These are phyloP conservation scores for Populus nigra DNA, from an alignment of 345 rosid genomes.

Conservation along the genomic window DNA sequence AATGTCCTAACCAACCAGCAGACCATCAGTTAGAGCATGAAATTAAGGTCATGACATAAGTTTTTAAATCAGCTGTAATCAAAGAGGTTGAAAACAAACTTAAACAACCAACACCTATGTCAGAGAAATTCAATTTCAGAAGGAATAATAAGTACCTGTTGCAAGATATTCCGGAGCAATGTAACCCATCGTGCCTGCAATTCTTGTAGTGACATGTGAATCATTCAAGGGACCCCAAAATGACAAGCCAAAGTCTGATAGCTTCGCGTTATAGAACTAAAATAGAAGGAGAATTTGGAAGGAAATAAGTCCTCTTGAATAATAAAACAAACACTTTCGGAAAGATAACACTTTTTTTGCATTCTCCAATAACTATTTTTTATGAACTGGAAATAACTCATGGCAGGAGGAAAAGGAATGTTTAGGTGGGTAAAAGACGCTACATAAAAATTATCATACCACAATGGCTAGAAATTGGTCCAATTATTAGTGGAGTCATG, in stretches of 20 bases:
- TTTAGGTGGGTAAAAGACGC: too few relatives aligned
- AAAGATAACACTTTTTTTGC: not conserved
- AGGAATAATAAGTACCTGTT: not conserved
- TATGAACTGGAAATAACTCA: not conserved
- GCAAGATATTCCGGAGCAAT: not conserved
- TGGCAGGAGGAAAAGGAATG: not conserved
- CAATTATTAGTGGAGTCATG: not conserved
- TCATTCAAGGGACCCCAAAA: not conserved
- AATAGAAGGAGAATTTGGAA: not conserved
- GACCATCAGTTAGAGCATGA: not conserved
- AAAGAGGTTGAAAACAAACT: too few relatives aligned
- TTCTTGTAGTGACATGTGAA: not conserved
- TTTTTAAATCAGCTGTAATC: not conserved
- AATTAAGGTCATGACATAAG: not conserved
- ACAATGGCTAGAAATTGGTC: too few relatives aligned
- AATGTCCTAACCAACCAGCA: conserved; percentile 2
- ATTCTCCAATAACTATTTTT: not conserved
- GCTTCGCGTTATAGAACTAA: not conserved
- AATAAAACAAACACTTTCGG: not conserved
- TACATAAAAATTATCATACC: too few relatives aligned
- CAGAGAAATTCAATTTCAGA: too few relatives aligned
- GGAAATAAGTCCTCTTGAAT: not conserved
- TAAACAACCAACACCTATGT: not conserved
- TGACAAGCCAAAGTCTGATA: not conserved
- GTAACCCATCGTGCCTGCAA: not conserved